Evolutionary conservation across 352 stramenopile genomes (phyloP).

Genomic region (Globisporangium heterothallicum): DNA sequence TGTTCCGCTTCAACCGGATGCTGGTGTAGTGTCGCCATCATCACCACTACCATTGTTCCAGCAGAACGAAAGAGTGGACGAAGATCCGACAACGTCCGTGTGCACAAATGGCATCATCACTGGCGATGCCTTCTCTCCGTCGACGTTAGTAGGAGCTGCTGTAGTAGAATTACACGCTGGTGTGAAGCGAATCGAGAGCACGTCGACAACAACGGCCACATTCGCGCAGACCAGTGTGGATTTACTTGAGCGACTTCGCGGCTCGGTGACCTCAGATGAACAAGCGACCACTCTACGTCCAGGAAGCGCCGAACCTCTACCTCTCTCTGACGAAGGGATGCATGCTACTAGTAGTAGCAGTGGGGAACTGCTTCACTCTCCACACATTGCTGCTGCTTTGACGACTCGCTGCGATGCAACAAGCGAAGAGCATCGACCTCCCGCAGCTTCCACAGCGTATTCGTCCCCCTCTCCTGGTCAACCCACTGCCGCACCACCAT

Average conservation of each 20-base stretch:
- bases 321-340: conserved; percentile 4
- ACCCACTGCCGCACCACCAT: too few relatives aligned
- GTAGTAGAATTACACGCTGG: too few relatives aligned
- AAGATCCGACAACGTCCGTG: not conserved
- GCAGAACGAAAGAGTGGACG: not conserved
- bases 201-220: not conserved
- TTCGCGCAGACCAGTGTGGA: conserved; percentile 9
- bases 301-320: conserved; percentile 7
- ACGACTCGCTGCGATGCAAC: too few relatives aligned
- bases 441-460: too few relatives aligned
- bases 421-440: too few relatives aligned
- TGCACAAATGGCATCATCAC: not conserved
- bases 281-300: not conserved
- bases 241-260: conserved; percentile 6
- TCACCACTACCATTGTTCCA: not conserved
- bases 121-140: too few relatives aligned
- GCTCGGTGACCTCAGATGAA: conserved; percentile 4
- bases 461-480: too few relatives aligned
- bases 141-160: too few relatives aligned
- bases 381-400: not conserved
- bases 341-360: not conserved
- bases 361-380: too few relatives aligned
- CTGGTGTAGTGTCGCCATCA: not conserved
- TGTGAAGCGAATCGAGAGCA: not conserved
- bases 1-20: not conserved